Evolutionary conservation across 2,329 filamentous ascomycete genomes (phyloP).

Genomic region (Fusarium tuaranense): DNA sequence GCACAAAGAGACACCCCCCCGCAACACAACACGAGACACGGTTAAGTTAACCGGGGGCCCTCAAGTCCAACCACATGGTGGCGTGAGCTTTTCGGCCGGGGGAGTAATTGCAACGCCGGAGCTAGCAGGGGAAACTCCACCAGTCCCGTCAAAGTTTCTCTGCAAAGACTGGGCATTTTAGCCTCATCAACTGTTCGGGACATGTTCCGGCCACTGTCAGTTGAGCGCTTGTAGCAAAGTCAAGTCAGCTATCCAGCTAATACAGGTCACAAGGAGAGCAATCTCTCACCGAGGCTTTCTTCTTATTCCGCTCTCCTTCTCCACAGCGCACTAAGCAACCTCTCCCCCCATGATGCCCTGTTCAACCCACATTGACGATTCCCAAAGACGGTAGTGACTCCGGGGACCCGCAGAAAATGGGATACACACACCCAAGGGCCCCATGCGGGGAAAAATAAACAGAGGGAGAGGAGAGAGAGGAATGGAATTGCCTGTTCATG

Average conservation of each 20-base stretch:
- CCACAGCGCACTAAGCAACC: neutral
- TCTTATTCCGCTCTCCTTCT: neutral
- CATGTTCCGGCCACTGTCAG: neutral
- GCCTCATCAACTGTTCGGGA: neutral
- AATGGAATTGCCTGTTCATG: neutral
- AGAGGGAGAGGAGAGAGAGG: neutral
- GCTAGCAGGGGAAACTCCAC: constrained; percentile 1
- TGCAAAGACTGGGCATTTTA: neutral
- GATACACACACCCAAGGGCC: neutral
- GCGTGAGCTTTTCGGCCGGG: constrained; percentile 22
- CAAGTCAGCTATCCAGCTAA: neutral
- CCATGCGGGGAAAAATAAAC: constrained; percentile 20
- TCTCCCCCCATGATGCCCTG: neutral
- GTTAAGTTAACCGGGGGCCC: neutral
- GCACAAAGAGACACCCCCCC: neutral
- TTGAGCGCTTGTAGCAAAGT: neutral
- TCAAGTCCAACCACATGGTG: neutral
- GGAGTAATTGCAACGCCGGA: constrained; percentile 1
- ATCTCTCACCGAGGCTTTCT: neutral
- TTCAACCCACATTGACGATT: neutral
- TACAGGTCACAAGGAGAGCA: neutral
- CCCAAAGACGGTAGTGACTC: constrained; percentile 16
- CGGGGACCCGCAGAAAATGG: neutral
- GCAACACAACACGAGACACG: constrained; percentile 32
- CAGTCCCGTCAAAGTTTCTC: neutral